phyloP scores from a whole-genome alignment of 2,329 filamentous ascomycete species.

The Neopestalotiopsis rosae region DNA sequence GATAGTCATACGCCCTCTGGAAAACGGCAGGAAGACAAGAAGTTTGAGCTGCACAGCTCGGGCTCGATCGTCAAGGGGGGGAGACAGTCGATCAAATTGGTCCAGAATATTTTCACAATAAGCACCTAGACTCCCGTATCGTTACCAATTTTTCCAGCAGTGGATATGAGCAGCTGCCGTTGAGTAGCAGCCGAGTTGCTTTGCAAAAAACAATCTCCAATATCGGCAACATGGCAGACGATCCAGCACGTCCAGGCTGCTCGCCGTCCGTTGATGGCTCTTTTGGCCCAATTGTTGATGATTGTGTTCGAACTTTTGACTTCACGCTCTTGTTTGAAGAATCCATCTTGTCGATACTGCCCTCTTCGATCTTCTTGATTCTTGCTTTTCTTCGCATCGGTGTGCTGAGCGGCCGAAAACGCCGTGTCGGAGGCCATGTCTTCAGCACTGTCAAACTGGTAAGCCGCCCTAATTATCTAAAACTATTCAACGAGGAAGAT shows the following conservation, averaged over 20 bases:
- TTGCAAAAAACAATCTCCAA: neutral
- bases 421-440: neutral
- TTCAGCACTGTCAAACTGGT: constrained; percentile 15
- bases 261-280: constrained; percentile 9
- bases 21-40: neutral
- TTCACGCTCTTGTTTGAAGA: constrained; percentile 35
- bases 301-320: constrained; percentile 24
- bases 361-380: constrained; percentile 28
- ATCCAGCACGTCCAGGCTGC: constrained; percentile 1
- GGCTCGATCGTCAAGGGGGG: neutral
- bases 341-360: constrained; percentile 31
- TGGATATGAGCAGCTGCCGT: neutral
- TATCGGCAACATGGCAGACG: neutral
- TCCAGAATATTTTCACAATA: constrained; percentile 1
- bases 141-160: neutral
- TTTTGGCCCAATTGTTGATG: constrained; percentile 18
- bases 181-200: neutral
- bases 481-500: neutral
- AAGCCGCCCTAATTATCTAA: neutral
- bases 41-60: neutral
- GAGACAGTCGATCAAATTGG: neutral
- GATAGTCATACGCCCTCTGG: constrained; percentile 3
- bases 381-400: constrained; percentile 17
- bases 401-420: constrained; percentile 14
- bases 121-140: neutral